Evolutionary conservation across 2,329 filamentous ascomycete species (phyloP).

Genomic region (Trichoderma oligosporum): DNA sequence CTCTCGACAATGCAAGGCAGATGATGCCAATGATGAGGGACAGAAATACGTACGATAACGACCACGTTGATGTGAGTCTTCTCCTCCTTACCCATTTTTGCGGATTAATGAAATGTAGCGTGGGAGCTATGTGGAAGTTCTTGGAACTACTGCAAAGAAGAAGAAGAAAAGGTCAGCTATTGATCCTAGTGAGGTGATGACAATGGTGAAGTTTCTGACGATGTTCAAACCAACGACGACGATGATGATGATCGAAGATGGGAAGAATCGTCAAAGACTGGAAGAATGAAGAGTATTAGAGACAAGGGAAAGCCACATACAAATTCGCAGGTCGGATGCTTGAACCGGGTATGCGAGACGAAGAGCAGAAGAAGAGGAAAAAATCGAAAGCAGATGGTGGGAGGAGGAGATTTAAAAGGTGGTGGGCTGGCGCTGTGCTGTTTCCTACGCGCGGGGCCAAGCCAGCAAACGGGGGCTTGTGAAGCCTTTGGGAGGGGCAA

Average conservation of each 20-base stretch:
- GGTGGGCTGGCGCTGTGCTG: constrained; percentile 24
- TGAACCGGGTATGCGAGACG: constrained; percentile 45
- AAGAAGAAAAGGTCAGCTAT: constrained; percentile 17
- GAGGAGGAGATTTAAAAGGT: constrained; percentile 40
- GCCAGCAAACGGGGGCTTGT: constrained; percentile 23
- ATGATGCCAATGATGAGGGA: background rate
- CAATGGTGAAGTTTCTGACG: background rate
- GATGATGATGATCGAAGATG: constrained; percentile 13
- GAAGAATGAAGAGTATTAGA: background rate
- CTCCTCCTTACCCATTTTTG: constrained; percentile 72
- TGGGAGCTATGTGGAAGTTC: constrained; percentile 3
- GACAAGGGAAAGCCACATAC: constrained; percentile 32
- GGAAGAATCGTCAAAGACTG: background rate
- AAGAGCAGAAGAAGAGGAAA: constrained; percentile 39
- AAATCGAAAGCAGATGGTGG: constrained; percentile 35
- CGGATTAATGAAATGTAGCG: constrained; percentile 24
- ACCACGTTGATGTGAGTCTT: constrained; percentile 97
- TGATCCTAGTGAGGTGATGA: background rate
- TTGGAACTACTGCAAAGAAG: constrained; percentile 15
- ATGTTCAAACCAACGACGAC: background rate
- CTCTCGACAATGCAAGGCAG: background rate
- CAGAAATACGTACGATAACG: constrained; percentile 65
- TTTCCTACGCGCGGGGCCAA: constrained; percentile 21
- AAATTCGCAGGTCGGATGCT: constrained; percentile 43
- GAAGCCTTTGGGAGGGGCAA: constrained; percentile 16